Percentiles rank a stretch among this genome's conserved stretches.
Evolutionary conservation across 768 basidiomycete genomes (phyloP).

Genomic region (Strobilomyces dryophilus): DNA sequence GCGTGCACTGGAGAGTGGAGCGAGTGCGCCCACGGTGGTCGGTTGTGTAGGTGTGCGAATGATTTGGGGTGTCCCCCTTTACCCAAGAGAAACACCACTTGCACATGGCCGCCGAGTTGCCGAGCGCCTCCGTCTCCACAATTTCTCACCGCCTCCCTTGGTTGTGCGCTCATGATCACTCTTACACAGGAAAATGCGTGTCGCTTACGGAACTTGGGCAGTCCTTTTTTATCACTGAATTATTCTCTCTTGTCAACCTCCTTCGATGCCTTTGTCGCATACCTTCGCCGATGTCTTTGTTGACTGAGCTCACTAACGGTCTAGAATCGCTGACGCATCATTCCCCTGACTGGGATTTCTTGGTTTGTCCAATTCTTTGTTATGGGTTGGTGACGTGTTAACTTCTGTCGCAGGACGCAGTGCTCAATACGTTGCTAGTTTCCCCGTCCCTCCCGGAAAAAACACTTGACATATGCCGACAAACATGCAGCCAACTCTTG

Average conservation of each 20-base stretch:
- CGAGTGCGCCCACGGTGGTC: slow-evolving; percentile 19
- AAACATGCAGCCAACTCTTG: slow-evolving; percentile 32
- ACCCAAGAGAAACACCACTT: not conserved
- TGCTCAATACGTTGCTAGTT: slow-evolving; percentile 22
- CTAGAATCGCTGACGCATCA: slow-evolving; percentile 21
- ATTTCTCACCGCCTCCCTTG: slow-evolving; percentile 30
- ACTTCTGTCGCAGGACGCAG: slow-evolving; percentile 21
- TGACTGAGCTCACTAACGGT: slow-evolving; percentile 24
- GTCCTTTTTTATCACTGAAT: slow-evolving; percentile 16
- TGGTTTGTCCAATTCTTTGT: slow-evolving; percentile 21
- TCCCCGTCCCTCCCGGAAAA: slow-evolving; percentile 30
- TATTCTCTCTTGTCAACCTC: slow-evolving; percentile 16
- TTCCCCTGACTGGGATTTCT: slow-evolving; percentile 30
- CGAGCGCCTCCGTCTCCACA: slow-evolving; percentile 32
- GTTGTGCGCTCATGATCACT: slow-evolving; percentile 28
- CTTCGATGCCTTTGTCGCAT: slow-evolving; percentile 14
- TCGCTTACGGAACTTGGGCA: slow-evolving; percentile 28
- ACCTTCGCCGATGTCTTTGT: slow-evolving; percentile 19
- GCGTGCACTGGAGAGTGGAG: slow-evolving; percentile 21
- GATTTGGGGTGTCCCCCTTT: slow-evolving; percentile 28
- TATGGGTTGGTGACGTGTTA: slow-evolving; percentile 2
- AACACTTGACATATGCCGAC: slow-evolving; percentile 27
- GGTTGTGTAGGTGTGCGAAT: slow-evolving; percentile 15
- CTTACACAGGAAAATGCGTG: slow-evolving; percentile 29
- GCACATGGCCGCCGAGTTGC: slow-evolving; percentile 30